Base-by-base conservation (phyloP, 2,329 filamentous ascomycete species). In the Dothiorella sarmentorum region DNA sequence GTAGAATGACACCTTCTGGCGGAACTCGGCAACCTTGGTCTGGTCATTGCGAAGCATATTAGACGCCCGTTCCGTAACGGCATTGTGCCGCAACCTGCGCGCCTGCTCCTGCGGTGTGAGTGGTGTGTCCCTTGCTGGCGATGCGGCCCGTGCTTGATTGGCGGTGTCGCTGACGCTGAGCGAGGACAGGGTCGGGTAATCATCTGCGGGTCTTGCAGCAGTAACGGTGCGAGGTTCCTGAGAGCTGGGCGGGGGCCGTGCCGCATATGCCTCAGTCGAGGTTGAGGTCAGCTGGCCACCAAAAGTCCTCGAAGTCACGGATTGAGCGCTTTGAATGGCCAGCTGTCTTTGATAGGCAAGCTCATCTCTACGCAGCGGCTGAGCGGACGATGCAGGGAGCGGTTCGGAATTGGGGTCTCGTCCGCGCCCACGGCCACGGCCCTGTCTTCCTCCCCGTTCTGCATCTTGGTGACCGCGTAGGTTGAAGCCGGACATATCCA, bases 291-390 rank as follows among this genome's bases (percentile, higher is more conserved):
- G 81, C 66, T 91, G 87, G 6, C 91, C 91, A 42, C 92, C 91
- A 76, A 97, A 97, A 2, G 85, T 91, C 42, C 91, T 84, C 43
- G 84, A 87, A 0, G 89, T 85, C 0, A 90, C 82, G 0, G 91
- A 90, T 68, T 95, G 91, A 0, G 91, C 87, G 51, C 87, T 92
- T 66, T 96, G 91, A 51, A 97, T 91, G 38, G 91, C 92, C 80
- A 96, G 86, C 68, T 96, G 91, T 52, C 94, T 82, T 69, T 97
- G 93, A 71, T 91, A 96, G 2, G 94, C 93, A 56, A 96, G 77
- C 73, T 97, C 91, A 63, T 95, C 94, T 69, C 94, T 81, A 49
- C 89, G 84, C 68, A 97, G 72, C 1, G 91, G 87, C 64, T 94
- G 90, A 1, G 89, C 88, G 57, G 89, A 90, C 29, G 88, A 89